Conservation (phyloP, 2,329 filamentous ascomycete species). For the Xylariaceae sp. region DNA sequence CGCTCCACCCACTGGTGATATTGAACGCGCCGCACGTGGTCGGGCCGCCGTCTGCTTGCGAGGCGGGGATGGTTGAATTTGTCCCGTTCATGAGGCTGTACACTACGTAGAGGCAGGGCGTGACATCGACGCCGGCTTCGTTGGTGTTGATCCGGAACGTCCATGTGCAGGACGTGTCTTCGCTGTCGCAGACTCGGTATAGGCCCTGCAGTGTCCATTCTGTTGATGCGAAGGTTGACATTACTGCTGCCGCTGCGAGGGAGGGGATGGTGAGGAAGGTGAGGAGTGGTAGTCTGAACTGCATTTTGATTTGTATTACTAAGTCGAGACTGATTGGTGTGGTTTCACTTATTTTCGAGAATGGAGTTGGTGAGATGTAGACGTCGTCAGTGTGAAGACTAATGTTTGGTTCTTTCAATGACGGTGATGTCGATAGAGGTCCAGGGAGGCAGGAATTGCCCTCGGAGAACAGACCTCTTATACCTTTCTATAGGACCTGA, state of each 20-base stretch:
- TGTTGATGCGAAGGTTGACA: constrained; percentile 21
- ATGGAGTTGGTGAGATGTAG: no score
- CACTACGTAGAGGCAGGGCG: constrained; percentile 38
- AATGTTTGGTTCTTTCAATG: no score
- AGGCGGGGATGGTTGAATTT: constrained; percentile 22
- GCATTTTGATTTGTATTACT: constrained; percentile 26
- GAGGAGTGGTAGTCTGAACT: constrained; percentile 23
- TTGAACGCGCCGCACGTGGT: constrained; percentile 45
- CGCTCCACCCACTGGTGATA: constrained; percentile 53
- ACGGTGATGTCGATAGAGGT: no score
- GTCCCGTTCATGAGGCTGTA: background rate
- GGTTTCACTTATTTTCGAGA: no score
- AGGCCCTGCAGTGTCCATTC: constrained; percentile 40
- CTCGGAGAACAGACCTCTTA: no score
- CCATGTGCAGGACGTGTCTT: constrained; percentile 38
- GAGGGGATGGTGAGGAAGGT: constrained; percentile 20
- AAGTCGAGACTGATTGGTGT: background rate
- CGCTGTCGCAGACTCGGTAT: constrained; percentile 35
- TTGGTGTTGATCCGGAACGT: constrained; percentile 38
- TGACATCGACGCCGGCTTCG: constrained; percentile 27
- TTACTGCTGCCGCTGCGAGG: constrained; percentile 13
- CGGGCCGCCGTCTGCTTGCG: constrained; percentile 34
- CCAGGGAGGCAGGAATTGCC: no score
- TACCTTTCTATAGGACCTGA: no score
- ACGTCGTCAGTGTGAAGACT: no score